Percentiles rank a stretch among this genome's conserved stretches.
phyloP scores from a whole-genome alignment of 176 grass and related monocot genomes.

The Aechmea fasciata region DNA sequence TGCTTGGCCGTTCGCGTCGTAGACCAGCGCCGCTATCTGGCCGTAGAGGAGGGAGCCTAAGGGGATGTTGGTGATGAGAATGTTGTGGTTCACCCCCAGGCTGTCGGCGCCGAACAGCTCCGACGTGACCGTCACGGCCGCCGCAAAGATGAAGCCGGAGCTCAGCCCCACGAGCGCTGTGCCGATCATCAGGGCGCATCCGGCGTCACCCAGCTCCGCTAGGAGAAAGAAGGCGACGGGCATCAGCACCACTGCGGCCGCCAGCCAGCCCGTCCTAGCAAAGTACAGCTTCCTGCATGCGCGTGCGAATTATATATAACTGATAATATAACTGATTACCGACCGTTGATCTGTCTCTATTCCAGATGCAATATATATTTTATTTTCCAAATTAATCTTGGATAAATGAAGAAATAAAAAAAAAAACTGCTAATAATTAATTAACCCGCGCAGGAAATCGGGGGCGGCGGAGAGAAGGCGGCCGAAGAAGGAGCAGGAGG shows the following conservation, averaged over 20 bases:
- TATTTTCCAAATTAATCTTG: not conserved
- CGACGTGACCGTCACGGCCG: slow-evolving; percentile 73
- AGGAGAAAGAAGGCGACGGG: slow-evolving; percentile 72
- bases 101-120: slow-evolving; percentile 82
- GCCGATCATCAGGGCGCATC: slow-evolving; percentile 37
- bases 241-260: slow-evolving; percentile 47
- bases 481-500: slow-evolving; percentile 79
- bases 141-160: slow-evolving; percentile 87
- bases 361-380: no score
- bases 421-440: no score
- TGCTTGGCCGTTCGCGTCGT: slow-evolving; percentile 51
- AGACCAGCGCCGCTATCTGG: slow-evolving; percentile 64
- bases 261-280: slow-evolving; percentile 79
- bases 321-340: no score
- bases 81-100: slow-evolving; percentile 86
- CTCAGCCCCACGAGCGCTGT: slow-evolving; percentile 62
- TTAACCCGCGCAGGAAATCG: slow-evolving; percentile 58
- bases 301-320: slow-evolving; percentile 8
- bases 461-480: slow-evolving; percentile 71
- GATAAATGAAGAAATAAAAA: slow-evolving; percentile 2
- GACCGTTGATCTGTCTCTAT: not conserved
- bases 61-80: slow-evolving; percentile 93
- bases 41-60: slow-evolving; percentile 82
- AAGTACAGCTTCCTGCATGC: slow-evolving; percentile 74
- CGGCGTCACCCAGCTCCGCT: slow-evolving; percentile 27